phyloP scores from a whole-genome alignment of 176 grass and related monocot species.

The Oryza brachyantha region DNA sequence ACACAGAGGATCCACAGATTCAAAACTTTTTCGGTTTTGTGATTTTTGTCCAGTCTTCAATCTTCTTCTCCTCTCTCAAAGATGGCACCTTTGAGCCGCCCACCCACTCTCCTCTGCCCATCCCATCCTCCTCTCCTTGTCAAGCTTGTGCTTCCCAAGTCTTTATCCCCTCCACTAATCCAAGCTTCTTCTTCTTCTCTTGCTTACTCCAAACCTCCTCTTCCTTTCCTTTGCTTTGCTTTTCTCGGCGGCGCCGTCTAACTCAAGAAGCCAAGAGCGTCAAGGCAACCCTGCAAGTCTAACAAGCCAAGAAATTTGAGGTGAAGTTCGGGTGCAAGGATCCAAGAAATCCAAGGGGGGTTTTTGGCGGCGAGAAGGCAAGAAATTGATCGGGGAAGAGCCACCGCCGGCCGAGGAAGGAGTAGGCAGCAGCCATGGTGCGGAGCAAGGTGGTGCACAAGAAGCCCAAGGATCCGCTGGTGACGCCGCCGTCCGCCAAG shows the following conservation, averaged over 20 bases:
- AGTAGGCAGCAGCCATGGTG: conserved; percentile 72
- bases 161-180: conserved; percentile 10
- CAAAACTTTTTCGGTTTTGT: background rate
- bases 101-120: conserved; percentile 37
- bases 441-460: conserved; percentile 66
- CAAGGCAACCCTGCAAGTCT: conserved; percentile 11
- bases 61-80: conserved; percentile 13
- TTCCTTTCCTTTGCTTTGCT: background rate
- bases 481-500: conserved; percentile 47
- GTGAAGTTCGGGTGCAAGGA: background rate
- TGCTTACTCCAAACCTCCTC: background rate
- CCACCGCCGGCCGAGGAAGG: too few relatives aligned
- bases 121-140: background rate
- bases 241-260: conserved; percentile 25
- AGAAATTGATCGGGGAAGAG: too few relatives aligned
- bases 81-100: conserved; percentile 38
- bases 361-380: too few relatives aligned
- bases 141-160: background rate
- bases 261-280: conserved; percentile 12
- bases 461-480: conserved; percentile 42
- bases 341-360: background rate
- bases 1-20: conserved; percentile 10
- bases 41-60: background rate
- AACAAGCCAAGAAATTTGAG: background rate
- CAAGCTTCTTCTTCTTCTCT: background rate